These are phyloP conservation scores for Rhodotorula sp. DNA, from an alignment of 1,284 basidiomycete species.

Conservation along the genomic window DNA sequence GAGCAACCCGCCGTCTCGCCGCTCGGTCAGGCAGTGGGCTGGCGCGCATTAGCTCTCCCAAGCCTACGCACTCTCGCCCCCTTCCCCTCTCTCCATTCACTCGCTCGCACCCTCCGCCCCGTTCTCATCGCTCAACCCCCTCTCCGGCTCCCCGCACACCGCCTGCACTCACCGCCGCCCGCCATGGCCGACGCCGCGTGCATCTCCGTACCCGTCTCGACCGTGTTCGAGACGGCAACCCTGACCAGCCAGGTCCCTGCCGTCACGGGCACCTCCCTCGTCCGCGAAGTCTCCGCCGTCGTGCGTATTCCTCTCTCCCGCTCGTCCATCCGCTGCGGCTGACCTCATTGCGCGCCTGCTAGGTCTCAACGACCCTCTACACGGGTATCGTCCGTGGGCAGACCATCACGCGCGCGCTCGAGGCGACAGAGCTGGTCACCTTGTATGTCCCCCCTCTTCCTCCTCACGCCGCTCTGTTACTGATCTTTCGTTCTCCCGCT, in stretches of 20 bases:
- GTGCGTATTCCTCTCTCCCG: slow-evolving; percentile 1
- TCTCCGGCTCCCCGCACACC: neutral
- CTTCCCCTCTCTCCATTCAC: neutral
- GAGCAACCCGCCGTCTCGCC: neutral
- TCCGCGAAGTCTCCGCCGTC: slow-evolving; percentile 7
- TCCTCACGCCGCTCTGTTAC: too few species aligned
- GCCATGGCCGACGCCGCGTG: neutral
- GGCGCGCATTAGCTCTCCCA: neutral
- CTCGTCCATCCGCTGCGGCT: neutral
- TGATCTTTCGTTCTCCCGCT: fast-evolving
- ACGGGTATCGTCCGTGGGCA: slow-evolving; percentile 7
- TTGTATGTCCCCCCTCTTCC: slow-evolving; percentile 2
- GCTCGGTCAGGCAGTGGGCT: neutral
- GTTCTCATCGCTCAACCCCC: neutral
- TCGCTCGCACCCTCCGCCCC: neutral
- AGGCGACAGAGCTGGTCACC: slow-evolving; percentile 9
- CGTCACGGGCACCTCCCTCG: slow-evolving; percentile 11
- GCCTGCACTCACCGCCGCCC: neutral
- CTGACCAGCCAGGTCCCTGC: slow-evolving; percentile 16
- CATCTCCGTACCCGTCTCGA: slow-evolving; percentile 6
- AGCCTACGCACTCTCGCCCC: neutral
- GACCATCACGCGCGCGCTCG: neutral
- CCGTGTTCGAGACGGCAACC: slow-evolving; percentile 18
- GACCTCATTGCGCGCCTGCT: neutral
- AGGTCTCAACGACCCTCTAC: neutral